Conservation (phyloP, 768 basidiomycete genomes). For the Lepiota brunneoincarnata region DNA sequence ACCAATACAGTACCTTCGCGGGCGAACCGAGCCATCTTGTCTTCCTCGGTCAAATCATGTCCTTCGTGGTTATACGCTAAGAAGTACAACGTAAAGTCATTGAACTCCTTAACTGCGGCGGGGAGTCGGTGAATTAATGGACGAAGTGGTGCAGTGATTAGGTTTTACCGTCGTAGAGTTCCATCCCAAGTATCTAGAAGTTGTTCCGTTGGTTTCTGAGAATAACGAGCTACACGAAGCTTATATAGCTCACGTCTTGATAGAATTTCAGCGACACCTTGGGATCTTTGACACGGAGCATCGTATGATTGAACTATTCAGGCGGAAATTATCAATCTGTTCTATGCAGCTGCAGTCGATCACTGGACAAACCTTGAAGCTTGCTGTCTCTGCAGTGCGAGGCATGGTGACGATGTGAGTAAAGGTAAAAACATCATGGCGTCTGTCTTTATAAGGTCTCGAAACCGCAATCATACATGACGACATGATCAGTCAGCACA, state of each 20-base stretch:
- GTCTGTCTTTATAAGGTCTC: too few relatives aligned
- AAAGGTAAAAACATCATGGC: neutral
- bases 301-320: constrained; percentile 77
- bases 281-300: constrained; percentile 88
- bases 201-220: neutral
- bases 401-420: constrained; percentile 43
- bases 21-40: constrained; percentile 47
- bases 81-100: constrained; percentile 80
- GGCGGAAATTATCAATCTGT: neutral
- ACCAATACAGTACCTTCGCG: constrained; percentile 57
- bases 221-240: neutral
- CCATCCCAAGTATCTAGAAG: constrained; percentile 67
- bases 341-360: neutral
- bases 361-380: constrained; percentile 47
- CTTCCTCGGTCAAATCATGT: constrained; percentile 46
- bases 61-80: constrained; percentile 72
- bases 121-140: constrained; percentile 11
- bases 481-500: too few relatives aligned
- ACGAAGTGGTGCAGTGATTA: neutral
- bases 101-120: constrained; percentile 46
- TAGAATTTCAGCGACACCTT: constrained; percentile 82
- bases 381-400: constrained; percentile 60
- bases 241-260: constrained; percentile 45
- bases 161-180: constrained; percentile 54
- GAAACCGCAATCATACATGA: too few relatives aligned